Evolutionary conservation across 2,329 filamentous ascomycete genomes (phyloP), one percentile per base, ranked within the genome.

Genomic region (Fusarium denticulatum): DNA sequence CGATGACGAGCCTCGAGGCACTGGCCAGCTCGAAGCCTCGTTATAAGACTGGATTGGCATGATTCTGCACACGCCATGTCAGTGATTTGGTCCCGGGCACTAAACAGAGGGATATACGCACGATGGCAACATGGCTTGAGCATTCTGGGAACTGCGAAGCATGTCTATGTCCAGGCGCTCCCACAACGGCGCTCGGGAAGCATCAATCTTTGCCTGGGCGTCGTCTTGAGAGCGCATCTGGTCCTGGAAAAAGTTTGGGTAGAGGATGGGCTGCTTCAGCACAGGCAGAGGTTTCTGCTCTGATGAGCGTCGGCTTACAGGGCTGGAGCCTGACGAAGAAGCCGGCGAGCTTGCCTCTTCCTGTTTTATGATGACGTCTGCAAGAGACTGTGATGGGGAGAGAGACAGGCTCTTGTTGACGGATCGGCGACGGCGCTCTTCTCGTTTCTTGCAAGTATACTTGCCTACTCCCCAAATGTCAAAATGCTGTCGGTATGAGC

Each of bases 401-500:
- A 63, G 70, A 22, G 72, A 68, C 13, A 69, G 26, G 24, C 22
- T 42, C 5, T 64, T 60, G 24, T 43, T 53, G 34, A 68, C 50
- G 16, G 65, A 62, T 52, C 62, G 50, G 32, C 69, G 68, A 45
- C 75, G 75, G 13, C 70, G 70, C 18, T 55, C 61, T 28, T 70
- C 50, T 45, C 79, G 78, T 56, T 79, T 80, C 70, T 80, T 83
- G 75, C 83, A 82, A 60, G 84, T 86, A 77, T 88, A 88, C 76
- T 88, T 88, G 73, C 79, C 77, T 46, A 86, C 72, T 8, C 79
- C 74, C 86, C 86, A 88, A 65, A 78, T 81, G 30, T 84, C 81
- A 68, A 88, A 82, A 42, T 84, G 81, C n/a, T 85, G 85, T 26
- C 86, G 81, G 72, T 87, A 88, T 6, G 86, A 85, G 58, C 86